Conservation (phyloP, 768 basidiomycete genomes). For the Leccinum imitatum region DNA sequence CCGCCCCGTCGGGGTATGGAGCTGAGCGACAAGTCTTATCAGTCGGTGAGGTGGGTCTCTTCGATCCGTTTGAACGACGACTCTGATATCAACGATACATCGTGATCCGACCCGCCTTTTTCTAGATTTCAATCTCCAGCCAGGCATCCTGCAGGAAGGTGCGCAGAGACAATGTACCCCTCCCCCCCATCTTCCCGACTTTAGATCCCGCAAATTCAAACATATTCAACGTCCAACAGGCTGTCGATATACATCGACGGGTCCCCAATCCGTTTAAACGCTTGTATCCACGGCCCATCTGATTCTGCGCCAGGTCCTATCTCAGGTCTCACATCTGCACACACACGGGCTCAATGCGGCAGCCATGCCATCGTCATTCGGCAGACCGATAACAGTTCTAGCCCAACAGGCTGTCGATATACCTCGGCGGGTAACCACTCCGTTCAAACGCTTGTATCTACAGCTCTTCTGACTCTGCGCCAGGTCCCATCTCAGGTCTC, state of each 20-base stretch:
- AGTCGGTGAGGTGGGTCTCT: not conserved
- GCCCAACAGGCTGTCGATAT: too few species aligned
- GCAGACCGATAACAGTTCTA: too few species aligned
- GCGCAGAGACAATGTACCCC: too few species aligned
- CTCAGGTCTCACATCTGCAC: too few species aligned
- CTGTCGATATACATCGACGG: not conserved
- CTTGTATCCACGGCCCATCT: not conserved
- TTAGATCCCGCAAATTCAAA: not conserved
- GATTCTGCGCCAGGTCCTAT: not conserved
- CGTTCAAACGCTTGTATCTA: too few species aligned
- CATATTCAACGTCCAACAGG: not conserved
- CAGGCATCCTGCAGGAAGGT: not conserved
- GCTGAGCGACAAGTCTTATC: not conserved
- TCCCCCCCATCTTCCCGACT: not conserved
- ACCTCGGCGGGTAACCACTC: too few species aligned
- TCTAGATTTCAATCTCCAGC: not conserved
- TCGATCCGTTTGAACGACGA: not conserved
- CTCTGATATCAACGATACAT: not conserved
- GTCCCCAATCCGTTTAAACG: not conserved
- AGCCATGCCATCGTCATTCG: too few species aligned
- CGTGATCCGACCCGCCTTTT: not conserved
- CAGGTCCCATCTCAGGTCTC: not conserved
- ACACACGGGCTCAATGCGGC: too few species aligned
- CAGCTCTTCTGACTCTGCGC: not conserved
- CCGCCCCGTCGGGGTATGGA: not conserved